Base-by-base conservation (phyloP, 768 basidiomycete species). In the Leucogyrophana mollusca region DNA sequence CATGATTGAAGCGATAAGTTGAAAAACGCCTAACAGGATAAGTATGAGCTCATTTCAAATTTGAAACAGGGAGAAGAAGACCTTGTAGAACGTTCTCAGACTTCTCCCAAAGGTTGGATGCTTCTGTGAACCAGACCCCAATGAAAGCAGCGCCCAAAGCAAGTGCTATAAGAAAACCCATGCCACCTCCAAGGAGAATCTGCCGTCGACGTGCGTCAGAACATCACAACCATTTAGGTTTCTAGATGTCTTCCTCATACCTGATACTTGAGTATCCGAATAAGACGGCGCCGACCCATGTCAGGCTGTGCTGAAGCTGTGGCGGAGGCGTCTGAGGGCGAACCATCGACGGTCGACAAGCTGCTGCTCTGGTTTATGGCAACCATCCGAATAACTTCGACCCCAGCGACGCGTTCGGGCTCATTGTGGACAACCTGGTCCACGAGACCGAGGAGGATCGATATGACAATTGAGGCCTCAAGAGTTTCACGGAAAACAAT, bases 401-500 rank as follows among this genome's bases (percentile, higher is more conserved):
- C 22, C 0, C 30, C 25, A 10, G 21, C 11, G 25, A 38, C 7
- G 14, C 54, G 53, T 24, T 43, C 56, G 2, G 58, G 47, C 42
- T 70, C 70, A 2, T 72, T 69, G 40, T 73, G 62, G 5, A 88
- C 77, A 52, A 94, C 81, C 54, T 94, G 92, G 57, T 95, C 83
- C n/a, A 90, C 88, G 50, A 97, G 83, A 53, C 89, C 83, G 43
- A 95, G 85, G 40, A 98, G 80, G 47, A 95, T 90, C 6, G 91
- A 89, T 62, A 96, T 70, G 74, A 98, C 90, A 71, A 97, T 87
- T 34, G 82, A 83, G 3, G 91, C 88, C 73, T 96, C 94, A 52
- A 96, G 78, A 4, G 91, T 88, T 78, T 96, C 94, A 61, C 94
- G 82, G 66, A 95, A 93, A 69, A 94, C 83, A 70, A 96, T 93